phyloP scores from a whole-genome alignment of 2,329 filamentous ascomycete genomes.

The Microsporum ferrugineum region DNA sequence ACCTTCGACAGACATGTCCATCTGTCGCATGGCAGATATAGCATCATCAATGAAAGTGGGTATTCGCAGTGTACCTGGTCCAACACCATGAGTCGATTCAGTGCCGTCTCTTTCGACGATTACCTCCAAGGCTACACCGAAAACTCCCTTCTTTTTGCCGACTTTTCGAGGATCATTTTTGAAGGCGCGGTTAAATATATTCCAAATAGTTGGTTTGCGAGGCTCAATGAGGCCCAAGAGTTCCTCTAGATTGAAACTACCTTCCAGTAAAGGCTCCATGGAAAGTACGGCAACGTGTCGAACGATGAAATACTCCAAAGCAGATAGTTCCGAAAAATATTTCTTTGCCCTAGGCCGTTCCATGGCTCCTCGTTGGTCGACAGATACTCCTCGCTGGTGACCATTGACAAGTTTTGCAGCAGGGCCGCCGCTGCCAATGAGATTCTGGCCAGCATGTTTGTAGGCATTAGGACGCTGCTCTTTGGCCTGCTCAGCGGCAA shows the following conservation, averaged over 20 bases:
- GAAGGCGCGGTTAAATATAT: conserved; percentile 93
- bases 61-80: conserved; percentile 78
- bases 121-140: conserved; percentile 76
- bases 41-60: conserved; percentile 93
- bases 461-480: conserved; percentile 77
- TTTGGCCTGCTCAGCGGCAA: conserved; percentile 86
- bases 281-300: conserved; percentile 88
- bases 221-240: conserved; percentile 86
- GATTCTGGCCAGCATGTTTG: conserved; percentile 60
- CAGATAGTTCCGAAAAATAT: conserved; percentile 93
- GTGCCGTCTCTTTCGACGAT: conserved; percentile 89
- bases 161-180: conserved; percentile 61
- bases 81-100: conserved; percentile 94
- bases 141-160: conserved; percentile 85
- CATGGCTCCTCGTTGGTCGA: conserved; percentile 39
- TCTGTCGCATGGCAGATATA: conserved; percentile 88
- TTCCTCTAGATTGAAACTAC: conserved; percentile 87
- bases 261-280: conserved; percentile 84
- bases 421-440: conserved; percentile 46
- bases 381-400: conserved; percentile 56
- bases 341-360: conserved; percentile 51
- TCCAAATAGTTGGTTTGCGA: conserved; percentile 91
- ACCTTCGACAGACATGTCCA: conserved; percentile 97
- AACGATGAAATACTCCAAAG: conserved; percentile 93
- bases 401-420: conserved; percentile 58